Conservation (phyloP, 139 green algal species). For the Chlamydomonas sp. region DNA sequence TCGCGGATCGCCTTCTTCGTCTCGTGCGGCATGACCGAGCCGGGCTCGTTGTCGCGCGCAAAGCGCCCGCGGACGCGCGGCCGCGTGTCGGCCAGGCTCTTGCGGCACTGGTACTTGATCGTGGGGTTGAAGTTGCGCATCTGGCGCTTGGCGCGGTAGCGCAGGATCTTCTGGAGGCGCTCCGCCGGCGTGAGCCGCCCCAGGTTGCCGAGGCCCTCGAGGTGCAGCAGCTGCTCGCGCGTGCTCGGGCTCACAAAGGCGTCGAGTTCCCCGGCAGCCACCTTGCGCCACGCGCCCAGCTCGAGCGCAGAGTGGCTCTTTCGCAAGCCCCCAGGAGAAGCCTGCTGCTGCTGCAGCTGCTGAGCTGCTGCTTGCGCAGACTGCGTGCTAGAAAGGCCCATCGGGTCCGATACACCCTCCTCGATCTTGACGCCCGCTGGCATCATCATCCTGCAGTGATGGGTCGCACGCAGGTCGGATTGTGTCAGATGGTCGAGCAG, state of each 20-base stretch:
- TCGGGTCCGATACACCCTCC: too few species aligned
- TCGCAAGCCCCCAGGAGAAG: background rate
- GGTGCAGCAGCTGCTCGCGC: background rate
- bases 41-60: constrained; percentile 51
- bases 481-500: too few species aligned
- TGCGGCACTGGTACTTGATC: constrained; percentile 78
- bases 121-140: constrained; percentile 37
- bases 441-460: too few species aligned
- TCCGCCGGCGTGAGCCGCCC: constrained; percentile 55
- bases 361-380: too few species aligned
- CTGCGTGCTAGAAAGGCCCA: too few species aligned
- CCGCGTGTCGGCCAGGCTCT: constrained; percentile 68
- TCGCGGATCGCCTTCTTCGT: constrained; percentile 15
- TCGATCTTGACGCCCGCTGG: too few species aligned
- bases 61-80: constrained; percentile 68
- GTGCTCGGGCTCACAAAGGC: constrained; percentile 5
- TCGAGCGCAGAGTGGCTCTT: constrained; percentile 19
- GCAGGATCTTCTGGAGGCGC: constrained; percentile 56
- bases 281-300: constrained; percentile 5
- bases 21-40: constrained; percentile 13
- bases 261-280: constrained; percentile 6
- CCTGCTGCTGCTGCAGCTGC: background rate
- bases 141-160: constrained; percentile 68
- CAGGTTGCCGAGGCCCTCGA: background rate
- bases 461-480: too few species aligned